Percentiles rank a stretch among this genome's conserved stretches.
Evolutionary conservation across 345 rosid species (phyloP).

Genomic region (Bretschneidera sinensis): DNA sequence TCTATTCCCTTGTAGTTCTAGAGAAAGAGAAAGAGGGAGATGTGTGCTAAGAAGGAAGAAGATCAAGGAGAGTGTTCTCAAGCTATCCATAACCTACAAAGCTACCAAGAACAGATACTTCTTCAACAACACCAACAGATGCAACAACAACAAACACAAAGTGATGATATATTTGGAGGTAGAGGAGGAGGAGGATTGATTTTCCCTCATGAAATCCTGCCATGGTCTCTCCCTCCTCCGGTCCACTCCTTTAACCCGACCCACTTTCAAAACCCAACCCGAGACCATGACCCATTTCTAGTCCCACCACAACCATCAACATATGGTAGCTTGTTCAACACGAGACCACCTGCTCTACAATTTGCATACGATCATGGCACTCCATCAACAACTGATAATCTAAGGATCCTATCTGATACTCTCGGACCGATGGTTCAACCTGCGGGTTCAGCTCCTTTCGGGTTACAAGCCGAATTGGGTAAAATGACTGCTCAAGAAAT

Average conservation of each 20-base stretch:
- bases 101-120: constrained; percentile 59
- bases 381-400: constrained; percentile 55
- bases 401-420: constrained; percentile 74
- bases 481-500: constrained; percentile 96
- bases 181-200: constrained; percentile 26
- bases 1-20: neutral
- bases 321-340: constrained; percentile 29
- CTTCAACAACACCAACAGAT: constrained; percentile 51
- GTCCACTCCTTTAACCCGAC: constrained; percentile 30
- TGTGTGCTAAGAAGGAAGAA: constrained; percentile 71
- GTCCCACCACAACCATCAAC: constrained; percentile 26
- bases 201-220: constrained; percentile 54
- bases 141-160: constrained; percentile 33
- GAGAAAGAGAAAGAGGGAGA: constrained; percentile 24
- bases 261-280: constrained; percentile 33
- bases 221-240: constrained; percentile 48
- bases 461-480: constrained; percentile 75
- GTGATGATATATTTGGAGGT: constrained; percentile 31
- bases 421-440: constrained; percentile 64
- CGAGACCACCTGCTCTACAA: constrained; percentile 56
- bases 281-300: constrained; percentile 59
- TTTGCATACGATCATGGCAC: constrained; percentile 56
- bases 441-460: constrained; percentile 63
- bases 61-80: constrained; percentile 57
- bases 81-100: constrained; percentile 53